Base-by-base conservation (phyloP, 2,329 filamentous ascomycete genomes). In the Colletotrichum lentis region DNA sequence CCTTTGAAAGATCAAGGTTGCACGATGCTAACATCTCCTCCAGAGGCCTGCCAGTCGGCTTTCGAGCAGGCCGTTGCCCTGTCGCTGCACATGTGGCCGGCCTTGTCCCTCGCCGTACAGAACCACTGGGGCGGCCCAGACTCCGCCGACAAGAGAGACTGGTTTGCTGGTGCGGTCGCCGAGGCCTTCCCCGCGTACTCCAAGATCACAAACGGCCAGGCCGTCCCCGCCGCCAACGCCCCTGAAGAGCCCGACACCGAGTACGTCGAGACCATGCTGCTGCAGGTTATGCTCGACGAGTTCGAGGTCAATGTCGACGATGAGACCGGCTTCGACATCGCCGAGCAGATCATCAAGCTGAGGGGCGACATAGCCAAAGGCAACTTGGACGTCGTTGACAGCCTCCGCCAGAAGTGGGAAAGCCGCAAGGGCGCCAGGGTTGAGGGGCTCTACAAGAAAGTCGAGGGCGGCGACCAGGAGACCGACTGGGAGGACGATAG, bases 291-390 rank as follows among this genome's bases (percentile, higher is more conserved):
- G 91, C 86, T 91, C 70, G 96, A 98, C 81, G 96, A 99, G 80
- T 99, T 98, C 75, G 94, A 97, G 74, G 91, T 96, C 63, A 90
- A 92, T 64, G 88, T 97, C 35, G 96, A 98, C 75, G 96, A 99
- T 78, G 94, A 94, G 73, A 95, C 90, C 55, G 91, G 90, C 41
- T 88, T 86, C 61, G 86, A 90, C 64, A 87, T 97, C 7, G 94
- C 94, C 11, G 82, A 84, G 67, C 84, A 89, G 73, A 92, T 98
- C 67, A 80, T 96, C 77, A 83, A 84, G 60, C 80, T 95, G 71
- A 84, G 89, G 73, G 82, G 83, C 67, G 85, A 91, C 75, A 88
- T 89, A 73, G 82, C 84, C 66, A 84, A 86, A 70, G 91, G 91
- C 18, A 84, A 89, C 64, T 90, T 91, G 71, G 82, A 81, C n/a